These are phyloP conservation scores for Wallacemonas sp. DNA, from an alignment of 208 protist genomes.

Conservation along the genomic window DNA sequence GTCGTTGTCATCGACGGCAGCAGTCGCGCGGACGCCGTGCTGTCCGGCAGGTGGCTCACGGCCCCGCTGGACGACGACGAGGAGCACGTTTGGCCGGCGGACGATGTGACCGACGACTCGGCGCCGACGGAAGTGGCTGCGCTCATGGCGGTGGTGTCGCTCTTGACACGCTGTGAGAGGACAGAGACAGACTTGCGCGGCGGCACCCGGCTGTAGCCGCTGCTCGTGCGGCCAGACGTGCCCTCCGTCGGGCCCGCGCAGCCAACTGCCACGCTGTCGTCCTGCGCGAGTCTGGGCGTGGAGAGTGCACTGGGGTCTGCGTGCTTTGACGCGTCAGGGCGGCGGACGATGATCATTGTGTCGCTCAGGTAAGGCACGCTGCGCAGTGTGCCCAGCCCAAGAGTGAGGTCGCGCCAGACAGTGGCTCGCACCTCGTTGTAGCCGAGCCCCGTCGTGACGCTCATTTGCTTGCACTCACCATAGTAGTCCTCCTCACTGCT, in stretches of 20 bases:
- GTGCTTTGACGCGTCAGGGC: not conserved
- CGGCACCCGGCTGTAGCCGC: not conserved
- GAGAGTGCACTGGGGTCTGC: not conserved
- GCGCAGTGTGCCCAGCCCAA: conserved; percentile 24
- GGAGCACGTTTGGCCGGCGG: conserved; percentile 7
- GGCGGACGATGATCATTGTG: conserved; percentile 24
- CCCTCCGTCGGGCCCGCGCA: not conserved
- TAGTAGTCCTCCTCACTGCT: conserved; percentile 35
- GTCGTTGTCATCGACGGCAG: conserved; percentile 4
- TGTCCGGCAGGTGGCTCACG: too few relatives aligned
- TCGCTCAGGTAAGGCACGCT: conserved; percentile 45
- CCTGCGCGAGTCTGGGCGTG: not conserved
- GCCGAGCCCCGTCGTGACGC: conserved; percentile 33
- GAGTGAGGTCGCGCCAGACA: conserved; percentile 55
- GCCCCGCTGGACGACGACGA: too few relatives aligned
- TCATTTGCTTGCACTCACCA: conserved; percentile 30
- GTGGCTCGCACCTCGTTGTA: conserved; percentile 44
- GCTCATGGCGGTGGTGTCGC: not conserved
- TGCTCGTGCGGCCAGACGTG: not conserved
- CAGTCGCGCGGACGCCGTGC: not conserved
- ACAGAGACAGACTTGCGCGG: conserved; percentile 31
- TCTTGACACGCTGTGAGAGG: conserved; percentile 32
- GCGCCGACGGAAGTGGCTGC: not conserved
- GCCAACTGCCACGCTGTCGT: not conserved
- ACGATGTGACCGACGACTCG: conserved; percentile 10